Evolutionary conservation across 805 yeast genomes (phyloP).

Genomic region (Candida krabiensis): DNA sequence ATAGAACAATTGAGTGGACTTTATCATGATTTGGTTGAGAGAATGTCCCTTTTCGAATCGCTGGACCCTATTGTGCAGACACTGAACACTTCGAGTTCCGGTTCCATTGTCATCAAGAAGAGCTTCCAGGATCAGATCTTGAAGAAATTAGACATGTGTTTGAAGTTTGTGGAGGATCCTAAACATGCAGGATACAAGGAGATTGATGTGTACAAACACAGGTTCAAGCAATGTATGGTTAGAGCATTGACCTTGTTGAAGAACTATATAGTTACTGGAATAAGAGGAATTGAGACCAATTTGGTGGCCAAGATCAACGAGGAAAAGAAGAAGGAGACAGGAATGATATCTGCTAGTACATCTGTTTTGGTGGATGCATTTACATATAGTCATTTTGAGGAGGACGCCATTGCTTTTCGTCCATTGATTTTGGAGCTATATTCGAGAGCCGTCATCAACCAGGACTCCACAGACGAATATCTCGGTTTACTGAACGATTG

Average conservation of each 20-base stretch:
- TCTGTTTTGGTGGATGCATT: conserved; percentile 59
- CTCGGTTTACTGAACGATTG: conserved; percentile 68
- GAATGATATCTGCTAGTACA: conserved; percentile 15
- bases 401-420: conserved; percentile 22
- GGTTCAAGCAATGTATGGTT: conserved; percentile 82
- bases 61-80: conserved; percentile 68
- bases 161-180: conserved; percentile 56
- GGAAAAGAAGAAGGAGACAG: conserved; percentile 16
- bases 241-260: conserved; percentile 74
- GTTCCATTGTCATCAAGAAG: conserved; percentile 63
- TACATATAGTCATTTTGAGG: conserved; percentile 62
- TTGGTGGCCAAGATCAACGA: conserved; percentile 20
- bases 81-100: conserved; percentile 63
- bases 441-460: conserved; percentile 19
- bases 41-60: conserved; percentile 63
- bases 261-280: conserved; percentile 56
- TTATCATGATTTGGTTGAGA: conserved; percentile 43
- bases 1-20: conserved; percentile 43
- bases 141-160: conserved; percentile 61
- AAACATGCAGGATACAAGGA: conserved; percentile 59
- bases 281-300: conserved; percentile 35
- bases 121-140: conserved; percentile 55
- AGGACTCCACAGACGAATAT: conserved; percentile 43
- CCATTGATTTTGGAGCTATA: conserved; percentile 29
- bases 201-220: conserved; percentile 61